Base-by-base conservation (phyloP, 305 asterid species). In the Fraxinus dipetala region DNA sequence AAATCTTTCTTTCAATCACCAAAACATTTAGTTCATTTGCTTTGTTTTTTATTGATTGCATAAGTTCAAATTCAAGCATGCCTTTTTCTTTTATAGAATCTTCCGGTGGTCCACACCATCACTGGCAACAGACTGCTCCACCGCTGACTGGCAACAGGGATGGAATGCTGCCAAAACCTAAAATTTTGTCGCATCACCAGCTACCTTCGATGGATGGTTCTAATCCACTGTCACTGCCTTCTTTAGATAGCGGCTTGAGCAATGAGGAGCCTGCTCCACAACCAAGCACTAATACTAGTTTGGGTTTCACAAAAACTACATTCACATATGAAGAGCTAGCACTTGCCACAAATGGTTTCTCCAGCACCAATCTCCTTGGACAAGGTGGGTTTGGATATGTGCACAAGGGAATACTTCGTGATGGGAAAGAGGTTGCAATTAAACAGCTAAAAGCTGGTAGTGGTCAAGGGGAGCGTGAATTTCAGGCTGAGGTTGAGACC, bases 331-430 rank as follows among this genome's bases (percentile, higher is more conserved):
- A 85, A 85, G 97, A 94, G 84, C 94, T 94, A 83, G 93, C 92
- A 72, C 78, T 80, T 75, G 98, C 95, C 36, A 89, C 95, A 0
- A 89, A 88, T n/a, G 78, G 88, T 83, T 93, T 93, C 83, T 88
- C 91, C 28, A 78, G 80, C 38, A 2, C 76, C 80, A 92, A 92
- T 86, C 94, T 93, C 81, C 93, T 93, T 35, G 97, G 97, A 72
- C 90, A 91, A 82, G 97, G 98, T 85, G 98, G 98, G 79, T 92
- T 93, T 85, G 98, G 98, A 80, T 93, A 91, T 86, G 98, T 93
- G 67, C 93, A 92, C 80, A 92, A 91, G 89, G 98, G 98, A 82
- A 86, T 93, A 78, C 88, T 93, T 85, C 84, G 22, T 78, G 88
- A 89, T 83, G 98, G 96, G 80, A 89, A 84, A 89, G 90, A 79